Conservation (phyloP, 257 asterid species). For the Leonotis leonurus region DNA sequence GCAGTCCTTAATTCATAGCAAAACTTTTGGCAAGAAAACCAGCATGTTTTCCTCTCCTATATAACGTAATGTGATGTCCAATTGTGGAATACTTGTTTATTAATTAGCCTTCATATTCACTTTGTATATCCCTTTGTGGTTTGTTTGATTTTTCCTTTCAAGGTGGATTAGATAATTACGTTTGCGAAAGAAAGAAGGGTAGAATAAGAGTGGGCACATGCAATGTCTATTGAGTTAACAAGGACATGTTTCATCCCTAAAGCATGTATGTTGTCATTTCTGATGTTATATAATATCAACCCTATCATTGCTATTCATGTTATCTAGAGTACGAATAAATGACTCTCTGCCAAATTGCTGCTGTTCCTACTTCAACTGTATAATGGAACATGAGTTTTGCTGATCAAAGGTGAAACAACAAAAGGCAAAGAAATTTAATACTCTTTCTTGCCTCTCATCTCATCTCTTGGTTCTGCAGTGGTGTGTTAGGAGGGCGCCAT, state of each 20-base stretch:
- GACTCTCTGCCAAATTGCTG: not conserved
- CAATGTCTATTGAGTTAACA: not conserved
- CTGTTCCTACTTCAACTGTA: no score
- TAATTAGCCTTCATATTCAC: not conserved
- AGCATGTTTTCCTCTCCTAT: no score
- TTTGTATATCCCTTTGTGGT: not conserved
- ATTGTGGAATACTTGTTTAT: not conserved
- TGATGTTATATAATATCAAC: no score
- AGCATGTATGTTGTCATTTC: not conserved
- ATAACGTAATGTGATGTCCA: no score
- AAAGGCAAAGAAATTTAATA: not conserved
- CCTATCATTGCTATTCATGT: not conserved
- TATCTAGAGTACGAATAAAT: not conserved
- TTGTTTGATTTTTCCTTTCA: not conserved
- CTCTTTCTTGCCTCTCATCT: constrained; percentile 14
- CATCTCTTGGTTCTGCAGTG: constrained; percentile 66
- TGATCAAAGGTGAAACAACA: no score
- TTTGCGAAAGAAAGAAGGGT: not conserved
- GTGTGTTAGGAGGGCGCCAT: constrained; percentile 51
- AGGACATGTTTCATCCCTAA: not conserved
- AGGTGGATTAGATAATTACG: not conserved
- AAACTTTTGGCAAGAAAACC: no score
- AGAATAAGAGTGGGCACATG: not conserved
- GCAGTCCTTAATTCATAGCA: no score
- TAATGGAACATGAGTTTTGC: no score